Evolutionary conservation across 257 asterid species (phyloP).

Genomic region (Solanum etuberosum): DNA sequence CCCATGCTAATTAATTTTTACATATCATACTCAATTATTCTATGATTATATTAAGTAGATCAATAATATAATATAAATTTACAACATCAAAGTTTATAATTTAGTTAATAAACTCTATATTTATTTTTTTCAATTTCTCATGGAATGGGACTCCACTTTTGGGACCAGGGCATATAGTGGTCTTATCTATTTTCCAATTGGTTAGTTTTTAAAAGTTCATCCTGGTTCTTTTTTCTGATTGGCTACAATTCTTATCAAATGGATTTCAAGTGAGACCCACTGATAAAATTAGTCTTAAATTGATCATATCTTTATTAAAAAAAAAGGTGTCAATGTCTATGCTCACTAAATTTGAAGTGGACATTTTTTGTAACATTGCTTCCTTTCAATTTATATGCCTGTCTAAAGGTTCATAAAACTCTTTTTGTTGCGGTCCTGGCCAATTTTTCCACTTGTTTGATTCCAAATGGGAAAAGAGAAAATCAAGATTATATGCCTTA

Average conservation of each 20-base stretch:
- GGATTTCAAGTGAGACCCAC: conserved; percentile 51
- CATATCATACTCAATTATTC: background rate
- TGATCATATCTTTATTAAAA: conserved; percentile 12
- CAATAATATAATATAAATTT: background rate
- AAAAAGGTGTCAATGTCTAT: background rate
- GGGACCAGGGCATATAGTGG: conserved; percentile 14
- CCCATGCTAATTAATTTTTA: background rate
- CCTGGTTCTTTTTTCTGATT: conserved; percentile 29
- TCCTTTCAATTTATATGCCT: background rate
- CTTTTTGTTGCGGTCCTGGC: conserved; percentile 33
- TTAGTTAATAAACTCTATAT: background rate
- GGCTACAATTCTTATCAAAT: conserved; percentile 24
- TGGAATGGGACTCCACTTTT: conserved; percentile 19
- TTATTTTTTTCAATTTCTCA: background rate
- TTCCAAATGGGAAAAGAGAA: background rate
- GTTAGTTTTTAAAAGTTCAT: conserved; percentile 25
- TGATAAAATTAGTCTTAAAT: conserved; percentile 6
- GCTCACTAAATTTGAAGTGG: conserved; percentile 20
- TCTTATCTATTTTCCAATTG: conserved; percentile 59
- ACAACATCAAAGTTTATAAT: background rate
- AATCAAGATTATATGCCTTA: background rate
- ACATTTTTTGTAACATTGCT: conserved; percentile 2
- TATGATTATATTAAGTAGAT: background rate
- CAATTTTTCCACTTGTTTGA: background rate
- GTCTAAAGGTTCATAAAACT: background rate